phyloP scores from a whole-genome alignment of 495 filamentous ascomycete genomes.

The Penicillium silybi region DNA sequence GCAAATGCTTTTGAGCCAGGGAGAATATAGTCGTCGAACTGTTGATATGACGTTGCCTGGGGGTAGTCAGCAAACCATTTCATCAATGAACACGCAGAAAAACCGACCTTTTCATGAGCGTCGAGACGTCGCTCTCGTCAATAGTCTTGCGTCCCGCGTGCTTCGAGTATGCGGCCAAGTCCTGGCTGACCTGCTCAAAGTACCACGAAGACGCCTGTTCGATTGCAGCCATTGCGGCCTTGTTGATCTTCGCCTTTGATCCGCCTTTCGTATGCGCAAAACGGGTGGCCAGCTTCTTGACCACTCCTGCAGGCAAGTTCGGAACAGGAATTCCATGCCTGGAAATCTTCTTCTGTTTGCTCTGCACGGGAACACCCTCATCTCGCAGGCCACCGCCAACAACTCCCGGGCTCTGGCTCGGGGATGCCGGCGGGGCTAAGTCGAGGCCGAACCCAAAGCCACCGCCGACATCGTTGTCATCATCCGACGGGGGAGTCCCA shows the following conservation, averaged over 20 bases:
- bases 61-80: constrained; percentile 25
- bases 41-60: constrained; percentile 75
- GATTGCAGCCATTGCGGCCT: constrained; percentile 68
- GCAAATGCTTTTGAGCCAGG: constrained; percentile 75
- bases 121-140: constrained; percentile 76
- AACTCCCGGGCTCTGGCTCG: constrained; percentile 36
- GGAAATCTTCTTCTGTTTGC: constrained; percentile 59
- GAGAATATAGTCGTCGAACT: constrained; percentile 72
- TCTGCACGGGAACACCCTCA: constrained; percentile 21
- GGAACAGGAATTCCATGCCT: constrained; percentile 71
- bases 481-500: constrained; percentile 17
- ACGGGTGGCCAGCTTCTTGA: constrained; percentile 71
- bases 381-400: constrained; percentile 42
- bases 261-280: constrained; percentile 60
- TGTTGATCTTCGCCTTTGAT: constrained; percentile 60
- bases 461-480: constrained; percentile 22
- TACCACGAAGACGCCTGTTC: constrained; percentile 82
- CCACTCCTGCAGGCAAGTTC: constrained; percentile 62
- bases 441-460: constrained; percentile 32
- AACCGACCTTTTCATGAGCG: constrained; percentile 70
- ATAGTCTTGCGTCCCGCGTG: constrained; percentile 83
- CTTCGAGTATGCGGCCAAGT: constrained; percentile 71
- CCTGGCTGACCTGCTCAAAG: constrained; percentile 79
- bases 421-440: constrained; percentile 24
- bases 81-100: constrained; percentile 9